Evolutionary conservation across 768 basidiomycete species (phyloP).

Genomic region (Phaeolepiota aurea): DNA sequence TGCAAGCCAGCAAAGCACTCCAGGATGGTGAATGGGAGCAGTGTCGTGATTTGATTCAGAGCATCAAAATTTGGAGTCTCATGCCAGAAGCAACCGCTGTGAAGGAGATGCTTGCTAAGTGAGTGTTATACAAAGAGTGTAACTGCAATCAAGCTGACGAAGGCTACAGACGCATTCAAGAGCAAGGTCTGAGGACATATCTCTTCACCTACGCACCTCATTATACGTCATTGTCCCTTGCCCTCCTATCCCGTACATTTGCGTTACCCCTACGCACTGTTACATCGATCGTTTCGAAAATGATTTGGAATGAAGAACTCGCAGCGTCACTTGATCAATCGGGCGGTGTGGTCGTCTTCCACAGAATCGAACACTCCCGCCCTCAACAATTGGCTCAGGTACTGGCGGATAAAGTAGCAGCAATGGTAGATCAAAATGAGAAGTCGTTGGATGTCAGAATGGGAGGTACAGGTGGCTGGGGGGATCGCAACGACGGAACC

Average conservation of each 20-base stretch:
- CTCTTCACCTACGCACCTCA: conserved; percentile 96
- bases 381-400: conserved; percentile 85
- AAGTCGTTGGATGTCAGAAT: conserved; percentile 82
- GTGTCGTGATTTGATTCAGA: conserved; percentile 86
- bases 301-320: conserved; percentile 98
- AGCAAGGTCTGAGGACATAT: conserved; percentile 94
- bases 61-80: conserved; percentile 96
- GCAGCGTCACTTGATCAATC: conserved; percentile 90
- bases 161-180: conserved; percentile 80
- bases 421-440: conserved; percentile 88
- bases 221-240: conserved; percentile 86
- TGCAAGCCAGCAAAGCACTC: conserved; percentile 96
- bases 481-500: conserved; percentile 56
- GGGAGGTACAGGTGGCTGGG: conserved; percentile 57
- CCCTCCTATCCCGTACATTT: conserved; percentile 83
- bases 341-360: conserved; percentile 85
- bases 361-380: conserved; percentile 82
- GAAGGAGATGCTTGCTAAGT: conserved; percentile 95
- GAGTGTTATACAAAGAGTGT: too few species aligned
- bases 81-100: conserved; percentile 86
- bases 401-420: conserved; percentile 80
- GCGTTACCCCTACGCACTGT: conserved; percentile 73
- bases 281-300: conserved; percentile 89
- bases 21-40: conserved; percentile 97
- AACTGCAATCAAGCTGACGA: too few species aligned